phyloP scores from a whole-genome alignment of 768 basidiomycete species.

The Tremella mesenterica region DNA sequence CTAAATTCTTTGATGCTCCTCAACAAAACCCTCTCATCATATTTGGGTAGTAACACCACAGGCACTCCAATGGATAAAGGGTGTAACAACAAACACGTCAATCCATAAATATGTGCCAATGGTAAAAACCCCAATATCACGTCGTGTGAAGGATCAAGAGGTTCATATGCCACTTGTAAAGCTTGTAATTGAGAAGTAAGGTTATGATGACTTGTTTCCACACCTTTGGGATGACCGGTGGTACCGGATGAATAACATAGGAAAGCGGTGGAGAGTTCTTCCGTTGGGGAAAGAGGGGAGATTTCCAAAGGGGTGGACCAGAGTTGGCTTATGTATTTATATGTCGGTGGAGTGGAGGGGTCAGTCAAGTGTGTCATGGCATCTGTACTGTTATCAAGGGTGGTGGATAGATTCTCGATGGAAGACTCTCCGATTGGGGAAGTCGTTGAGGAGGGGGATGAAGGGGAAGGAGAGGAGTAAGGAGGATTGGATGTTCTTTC shows the following conservation, averaged over 20 bases:
- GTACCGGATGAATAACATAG: slow-evolving; percentile 45
- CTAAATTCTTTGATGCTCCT: slow-evolving; percentile 48
- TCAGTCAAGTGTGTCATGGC: too few relatives aligned
- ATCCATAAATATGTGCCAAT: slow-evolving; percentile 51
- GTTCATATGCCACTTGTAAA: slow-evolving; percentile 49
- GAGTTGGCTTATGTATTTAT: slow-evolving; percentile 18
- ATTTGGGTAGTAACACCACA: slow-evolving; percentile 51
- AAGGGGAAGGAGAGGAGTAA: too few relatives aligned
- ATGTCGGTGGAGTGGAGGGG: too few relatives aligned
- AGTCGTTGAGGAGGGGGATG: too few relatives aligned
- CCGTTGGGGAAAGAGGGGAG: slow-evolving; percentile 8
- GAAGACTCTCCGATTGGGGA: too few relatives aligned
- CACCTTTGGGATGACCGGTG: slow-evolving; percentile 42
- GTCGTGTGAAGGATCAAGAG: slow-evolving; percentile 48
- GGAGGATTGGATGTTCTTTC: too few relatives aligned
- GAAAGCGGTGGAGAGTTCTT: slow-evolving; percentile 32
- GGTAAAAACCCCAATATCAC: slow-evolving; percentile 60
- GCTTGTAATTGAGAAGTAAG: slow-evolving; percentile 56
- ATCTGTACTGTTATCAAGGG: slow-evolving; percentile 6
- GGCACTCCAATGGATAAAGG: slow-evolving; percentile 39
- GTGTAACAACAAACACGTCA: slow-evolving; percentile 28
- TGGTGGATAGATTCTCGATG: too few relatives aligned
- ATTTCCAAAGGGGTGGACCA: slow-evolving; percentile 10
- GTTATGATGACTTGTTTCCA: slow-evolving; percentile 51
- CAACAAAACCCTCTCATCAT: slow-evolving; percentile 64